Percentiles rank a stretch among this genome's conserved stretches.
phyloP scores from a whole-genome alignment of 2,329 filamentous ascomycete species.

The Helotiales sp. region DNA sequence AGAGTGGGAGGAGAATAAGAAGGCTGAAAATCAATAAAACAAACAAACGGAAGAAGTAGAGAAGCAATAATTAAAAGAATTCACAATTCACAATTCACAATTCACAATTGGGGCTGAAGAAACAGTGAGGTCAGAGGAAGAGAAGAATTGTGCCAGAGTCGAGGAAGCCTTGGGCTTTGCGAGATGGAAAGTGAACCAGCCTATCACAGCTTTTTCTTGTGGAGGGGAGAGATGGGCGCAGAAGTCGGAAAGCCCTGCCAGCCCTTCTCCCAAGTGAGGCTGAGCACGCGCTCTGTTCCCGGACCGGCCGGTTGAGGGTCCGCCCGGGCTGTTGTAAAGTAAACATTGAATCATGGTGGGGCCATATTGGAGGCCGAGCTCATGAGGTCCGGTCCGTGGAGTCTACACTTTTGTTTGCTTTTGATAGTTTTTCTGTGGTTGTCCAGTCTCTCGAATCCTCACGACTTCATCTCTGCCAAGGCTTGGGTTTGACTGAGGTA shows the following conservation, averaged over 20 bases:
- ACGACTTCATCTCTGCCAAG: neutral
- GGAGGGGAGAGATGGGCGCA: constrained; percentile 1
- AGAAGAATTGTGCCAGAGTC: neutral
- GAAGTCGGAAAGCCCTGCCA: neutral
- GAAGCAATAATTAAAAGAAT: neutral
- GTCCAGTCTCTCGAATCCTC: neutral
- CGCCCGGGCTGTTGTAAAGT: neutral
- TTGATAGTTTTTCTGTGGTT: neutral
- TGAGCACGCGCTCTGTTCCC: neutral
- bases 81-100: no score
- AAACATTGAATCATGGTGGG: constrained; percentile 1
- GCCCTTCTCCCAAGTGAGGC: neutral
- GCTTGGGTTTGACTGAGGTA: no score
- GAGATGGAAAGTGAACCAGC: neutral
- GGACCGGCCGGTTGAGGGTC: neutral
- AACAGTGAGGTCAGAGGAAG: neutral
- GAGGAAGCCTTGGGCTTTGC: neutral
- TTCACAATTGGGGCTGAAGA: neutral
- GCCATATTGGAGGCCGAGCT: neutral
- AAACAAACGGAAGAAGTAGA: no score
- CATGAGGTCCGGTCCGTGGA: neutral
- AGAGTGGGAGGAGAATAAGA: neutral
- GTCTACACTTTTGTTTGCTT: neutral
- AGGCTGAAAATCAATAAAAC: neutral
- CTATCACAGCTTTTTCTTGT: neutral